phyloP scores from a whole-genome alignment of 2,329 filamentous ascomycete genomes.

The Whalleya microplaca region DNA sequence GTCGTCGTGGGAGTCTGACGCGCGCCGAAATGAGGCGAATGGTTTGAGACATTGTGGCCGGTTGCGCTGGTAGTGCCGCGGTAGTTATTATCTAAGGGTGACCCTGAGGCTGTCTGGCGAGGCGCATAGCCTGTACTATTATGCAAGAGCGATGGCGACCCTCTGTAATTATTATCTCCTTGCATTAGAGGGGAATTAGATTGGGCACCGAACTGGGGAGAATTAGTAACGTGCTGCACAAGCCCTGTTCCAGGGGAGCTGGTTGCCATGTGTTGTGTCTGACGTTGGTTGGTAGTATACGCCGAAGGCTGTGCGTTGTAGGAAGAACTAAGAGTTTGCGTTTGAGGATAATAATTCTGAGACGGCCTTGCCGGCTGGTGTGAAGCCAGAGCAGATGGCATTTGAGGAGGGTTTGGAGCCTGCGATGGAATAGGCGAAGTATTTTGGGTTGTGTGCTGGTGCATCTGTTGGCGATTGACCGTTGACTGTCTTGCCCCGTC shows the following conservation, averaged over 20 bases:
- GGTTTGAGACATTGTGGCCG: slow-evolving; percentile 33
- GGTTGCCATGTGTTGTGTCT: slow-evolving; percentile 35
- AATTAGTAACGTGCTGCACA: slow-evolving; percentile 39
- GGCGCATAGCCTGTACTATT: slow-evolving; percentile 33
- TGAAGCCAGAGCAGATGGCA: slow-evolving; percentile 31
- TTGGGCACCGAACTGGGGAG: slow-evolving; percentile 38
- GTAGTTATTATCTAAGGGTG: slow-evolving; percentile 37
- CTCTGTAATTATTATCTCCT: slow-evolving; percentile 36
- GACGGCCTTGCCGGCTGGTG: slow-evolving; percentile 33
- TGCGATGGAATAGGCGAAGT: slow-evolving; percentile 36
- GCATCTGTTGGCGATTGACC: slow-evolving; percentile 33
- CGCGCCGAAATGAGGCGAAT: slow-evolving; percentile 37
- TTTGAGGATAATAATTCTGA: slow-evolving; percentile 37
- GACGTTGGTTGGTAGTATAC: slow-evolving; percentile 34
- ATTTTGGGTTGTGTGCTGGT: slow-evolving; percentile 30
- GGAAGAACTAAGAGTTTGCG: slow-evolving; percentile 30
- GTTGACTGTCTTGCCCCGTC: slow-evolving; percentile 29
- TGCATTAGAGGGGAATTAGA: slow-evolving; percentile 39
- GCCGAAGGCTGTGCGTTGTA: slow-evolving; percentile 35
- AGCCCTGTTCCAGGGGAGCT: slow-evolving; percentile 36
- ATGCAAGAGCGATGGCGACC: slow-evolving; percentile 38
- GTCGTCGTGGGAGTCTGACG: slow-evolving; percentile 33
- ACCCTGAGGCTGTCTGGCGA: slow-evolving; percentile 36
- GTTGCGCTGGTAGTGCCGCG: slow-evolving; percentile 30
- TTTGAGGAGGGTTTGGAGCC: slow-evolving; percentile 34